These are phyloP conservation scores for Backusella sp. DNA, from an alignment of 192 early-diverging fungal genomes.

Conservation along the genomic window DNA sequence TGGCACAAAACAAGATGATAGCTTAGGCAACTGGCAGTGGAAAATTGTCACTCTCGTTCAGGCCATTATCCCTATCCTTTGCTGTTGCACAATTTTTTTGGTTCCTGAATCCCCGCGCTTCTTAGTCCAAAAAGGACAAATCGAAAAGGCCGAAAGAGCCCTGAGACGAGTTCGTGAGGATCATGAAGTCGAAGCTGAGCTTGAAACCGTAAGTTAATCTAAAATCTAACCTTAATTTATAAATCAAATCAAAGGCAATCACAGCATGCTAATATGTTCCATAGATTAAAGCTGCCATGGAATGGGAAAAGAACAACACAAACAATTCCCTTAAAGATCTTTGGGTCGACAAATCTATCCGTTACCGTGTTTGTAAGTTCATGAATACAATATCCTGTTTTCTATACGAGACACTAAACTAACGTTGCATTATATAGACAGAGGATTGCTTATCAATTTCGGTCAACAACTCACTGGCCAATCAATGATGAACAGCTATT, in stretches of 20 bases:
- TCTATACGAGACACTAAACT: background rate
- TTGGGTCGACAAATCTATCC: constrained; percentile 12
- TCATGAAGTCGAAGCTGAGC: constrained; percentile 20
- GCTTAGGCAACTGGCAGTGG: constrained; percentile 27
- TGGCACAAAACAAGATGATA: background rate
- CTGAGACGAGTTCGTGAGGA: constrained; percentile 17
- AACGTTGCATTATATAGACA: background rate
- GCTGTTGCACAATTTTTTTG: constrained; percentile 16
- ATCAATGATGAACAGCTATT: constrained; percentile 27
- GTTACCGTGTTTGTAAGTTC: constrained; percentile 13
- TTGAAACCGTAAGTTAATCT: constrained; percentile 18
- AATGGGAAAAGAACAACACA: constrained; percentile 16
- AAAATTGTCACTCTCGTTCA: constrained; percentile 14
- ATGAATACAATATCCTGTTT: background rate
- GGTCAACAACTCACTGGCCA: constrained; percentile 30
- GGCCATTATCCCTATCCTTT: constrained; percentile 3
- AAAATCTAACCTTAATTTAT: background rate
- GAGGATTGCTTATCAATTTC: constrained; percentile 26
- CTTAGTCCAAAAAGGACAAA: constrained; percentile 11
- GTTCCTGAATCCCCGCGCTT: constrained; percentile 26
- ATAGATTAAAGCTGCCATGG: constrained; percentile 27
- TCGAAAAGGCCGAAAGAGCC: constrained; percentile 16
- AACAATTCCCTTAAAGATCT: constrained; percentile 16
- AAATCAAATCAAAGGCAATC: background rate
- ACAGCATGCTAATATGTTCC: background rate